A percentile compares a stretch with the other conserved stretches of the same genome.
phyloP scores from a whole-genome alignment of 345 rosid species.

The Murraya paniculata region DNA sequence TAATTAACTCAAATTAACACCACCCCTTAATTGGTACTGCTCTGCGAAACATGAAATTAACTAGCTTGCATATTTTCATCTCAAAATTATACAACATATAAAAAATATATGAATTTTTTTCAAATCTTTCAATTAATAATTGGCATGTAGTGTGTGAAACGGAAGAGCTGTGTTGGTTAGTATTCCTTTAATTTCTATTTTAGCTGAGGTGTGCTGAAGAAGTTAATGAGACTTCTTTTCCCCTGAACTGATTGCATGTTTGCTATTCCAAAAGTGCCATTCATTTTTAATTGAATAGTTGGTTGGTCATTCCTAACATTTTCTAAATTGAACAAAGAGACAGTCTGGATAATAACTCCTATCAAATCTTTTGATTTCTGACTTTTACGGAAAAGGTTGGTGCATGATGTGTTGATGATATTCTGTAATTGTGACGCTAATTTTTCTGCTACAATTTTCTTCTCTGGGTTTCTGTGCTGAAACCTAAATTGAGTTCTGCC shows the following conservation, averaged over 20 bases:
- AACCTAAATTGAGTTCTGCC: slow-evolving; percentile 12
- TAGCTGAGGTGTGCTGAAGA: neutral
- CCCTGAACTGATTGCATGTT: neutral
- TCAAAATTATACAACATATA: neutral
- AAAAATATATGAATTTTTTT: neutral
- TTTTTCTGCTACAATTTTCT: neutral
- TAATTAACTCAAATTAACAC: neutral
- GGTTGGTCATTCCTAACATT: neutral
- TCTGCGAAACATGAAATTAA: neutral
- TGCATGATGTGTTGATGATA: neutral
- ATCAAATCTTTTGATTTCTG: neutral
- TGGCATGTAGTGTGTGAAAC: neutral
- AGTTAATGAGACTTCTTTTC: neutral
- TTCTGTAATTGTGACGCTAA: neutral
- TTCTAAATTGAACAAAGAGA: neutral
- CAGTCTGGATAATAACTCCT: neutral
- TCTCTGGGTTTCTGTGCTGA: slow-evolving; percentile 11
- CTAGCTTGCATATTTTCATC: neutral
- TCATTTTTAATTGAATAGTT: neutral
- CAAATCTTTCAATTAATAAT: neutral
- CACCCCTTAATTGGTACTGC: neutral
- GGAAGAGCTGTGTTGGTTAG: neutral
- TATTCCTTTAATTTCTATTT: neutral
- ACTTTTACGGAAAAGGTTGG: neutral
- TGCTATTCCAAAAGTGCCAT: neutral